Evolutionary conservation across 768 basidiomycete species (phyloP), one percentile per base, ranked within the genome.

Genomic region (Podaxis sp.): DNA sequence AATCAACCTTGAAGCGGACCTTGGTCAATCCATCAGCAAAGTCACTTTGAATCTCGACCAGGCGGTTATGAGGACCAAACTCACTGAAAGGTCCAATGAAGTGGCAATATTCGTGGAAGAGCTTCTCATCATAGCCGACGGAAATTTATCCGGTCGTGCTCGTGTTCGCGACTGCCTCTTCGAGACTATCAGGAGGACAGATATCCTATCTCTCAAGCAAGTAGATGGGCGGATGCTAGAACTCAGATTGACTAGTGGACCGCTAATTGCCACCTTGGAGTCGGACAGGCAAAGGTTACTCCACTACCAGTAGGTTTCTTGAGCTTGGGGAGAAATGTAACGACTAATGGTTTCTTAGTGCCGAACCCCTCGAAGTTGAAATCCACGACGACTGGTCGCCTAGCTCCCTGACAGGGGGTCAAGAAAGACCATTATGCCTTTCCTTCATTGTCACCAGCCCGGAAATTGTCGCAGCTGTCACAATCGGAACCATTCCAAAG

Each of bases 341-440:
- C 50, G 22, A 57, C 49, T 55, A 10, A 24, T 54, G 33, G 58
- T 33, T 64, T 64, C 56, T 24, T 64, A 93, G 92, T 24, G 89
- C 91, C 30, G 90, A 94, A 68, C 94, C 94, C 0, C 73, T 95
- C 37, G 79, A 84, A 66, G 80, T 94, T 52, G 83, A 83, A 58
- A 86, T 94, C 56, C 85, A 79, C 66, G 94, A 96, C 66, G 91
- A 96, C 70, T 96, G 94, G 94, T 84, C 88, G 3, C 74, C 75
- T 49, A 77, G 81, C 48, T 77, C 78, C 17, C 66, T 80, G 4
- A 66, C 72, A 50, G 65, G 73, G n/a, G 70, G 79, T 40, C 71
- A 76, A 10, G 76, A 78, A 54, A 80, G 75, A 17, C 84, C 84
- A 30, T 77, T 95, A 4, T 83, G 82, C 33, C 80, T 95, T 22